Conservation (phyloP, 2,329 filamentous ascomycete species). For the Epicoccum sorghinum region DNA sequence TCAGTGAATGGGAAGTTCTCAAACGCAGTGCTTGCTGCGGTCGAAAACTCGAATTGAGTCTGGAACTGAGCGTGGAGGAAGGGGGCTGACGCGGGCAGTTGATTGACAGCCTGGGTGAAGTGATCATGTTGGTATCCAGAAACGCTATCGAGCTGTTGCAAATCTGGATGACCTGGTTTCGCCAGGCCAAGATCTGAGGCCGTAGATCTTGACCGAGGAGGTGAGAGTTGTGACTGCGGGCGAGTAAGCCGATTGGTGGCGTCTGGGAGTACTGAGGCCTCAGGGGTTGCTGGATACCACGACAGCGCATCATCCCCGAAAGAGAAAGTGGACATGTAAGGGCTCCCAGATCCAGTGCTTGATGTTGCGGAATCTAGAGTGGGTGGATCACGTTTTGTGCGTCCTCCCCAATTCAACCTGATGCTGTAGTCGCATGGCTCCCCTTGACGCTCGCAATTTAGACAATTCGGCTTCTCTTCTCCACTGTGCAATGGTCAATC, state of each 20-base stretch:
- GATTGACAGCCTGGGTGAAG: constrained; percentile 14
- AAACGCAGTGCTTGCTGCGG: constrained; percentile 24
- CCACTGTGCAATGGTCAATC: constrained; percentile 55
- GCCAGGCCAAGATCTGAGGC: constrained; percentile 39
- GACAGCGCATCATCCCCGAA: constrained; percentile 35
- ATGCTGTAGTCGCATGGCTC: constrained; percentile 83
- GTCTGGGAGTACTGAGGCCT: constrained; percentile 17
- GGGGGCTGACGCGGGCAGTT: constrained; percentile 16
- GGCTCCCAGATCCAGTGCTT: constrained; percentile 30
- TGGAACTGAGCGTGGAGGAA: constrained; percentile 28
- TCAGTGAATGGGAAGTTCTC: constrained; percentile 23
- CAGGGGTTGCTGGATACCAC: constrained; percentile 27
- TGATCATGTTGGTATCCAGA: constrained; percentile 24
- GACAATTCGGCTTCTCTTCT: constrained; percentile 74
- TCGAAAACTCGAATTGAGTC: constrained; percentile 31
- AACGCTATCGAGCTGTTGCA: constrained; percentile 19
- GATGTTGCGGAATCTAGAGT: constrained; percentile 32
- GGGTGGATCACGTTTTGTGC: constrained; percentile 64
- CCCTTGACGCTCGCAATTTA: constrained; percentile 74
- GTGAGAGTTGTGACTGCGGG: constrained; percentile 32
- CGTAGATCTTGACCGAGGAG: constrained; percentile 26
- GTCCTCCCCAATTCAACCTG: constrained; percentile 79
- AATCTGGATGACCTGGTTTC: constrained; percentile 23
- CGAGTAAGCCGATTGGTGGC: constrained; percentile 28
- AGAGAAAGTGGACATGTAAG: constrained; percentile 37